These are phyloP conservation scores for Tetradesmus lagerheimii DNA, from an alignment of 139 green algal species.

Conservation along the genomic window DNA sequence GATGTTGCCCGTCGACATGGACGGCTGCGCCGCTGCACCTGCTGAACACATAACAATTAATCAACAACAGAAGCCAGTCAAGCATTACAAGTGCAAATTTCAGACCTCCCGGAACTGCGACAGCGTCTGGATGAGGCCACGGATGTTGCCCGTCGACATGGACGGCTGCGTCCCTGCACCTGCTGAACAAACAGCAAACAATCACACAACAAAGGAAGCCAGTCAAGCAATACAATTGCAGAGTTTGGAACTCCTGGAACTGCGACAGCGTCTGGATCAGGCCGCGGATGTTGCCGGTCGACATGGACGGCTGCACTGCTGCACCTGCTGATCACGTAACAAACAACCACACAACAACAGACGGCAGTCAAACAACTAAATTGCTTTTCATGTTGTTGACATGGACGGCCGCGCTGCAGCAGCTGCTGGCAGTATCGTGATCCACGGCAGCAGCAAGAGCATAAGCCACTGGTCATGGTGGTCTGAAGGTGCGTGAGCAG, in stretches of 20 bases:
- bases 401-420: slow-evolving; percentile 33
- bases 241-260: slow-evolving; percentile 91
- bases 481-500: too few species aligned
- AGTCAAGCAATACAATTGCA: too few species aligned
- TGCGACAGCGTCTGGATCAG: slow-evolving; percentile 88
- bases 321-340: neutral
- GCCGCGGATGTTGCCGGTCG: slow-evolving; percentile 65
- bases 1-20: slow-evolving; percentile 68
- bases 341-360: too few species aligned
- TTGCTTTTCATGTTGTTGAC: slow-evolving; percentile 67
- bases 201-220: too few species aligned
- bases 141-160: slow-evolving; percentile 69
- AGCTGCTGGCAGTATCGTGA: too few species aligned
- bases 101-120: slow-evolving; percentile 92
- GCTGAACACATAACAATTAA: too few species aligned
- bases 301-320: slow-evolving; percentile 43
- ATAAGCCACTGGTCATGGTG: too few species aligned
- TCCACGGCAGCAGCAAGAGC: too few species aligned
- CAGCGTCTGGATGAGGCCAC: slow-evolving; percentile 80
- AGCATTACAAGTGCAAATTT: too few species aligned
- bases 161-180: neutral
- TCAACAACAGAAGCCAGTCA: too few species aligned
- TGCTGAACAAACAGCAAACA: too few species aligned
- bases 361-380: too few species aligned
- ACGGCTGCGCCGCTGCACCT: neutral